Evolutionary conservation across 768 basidiomycete species (phyloP), one percentile per base, ranked within the genome.

Genomic region (Kwoniella sp.): DNA sequence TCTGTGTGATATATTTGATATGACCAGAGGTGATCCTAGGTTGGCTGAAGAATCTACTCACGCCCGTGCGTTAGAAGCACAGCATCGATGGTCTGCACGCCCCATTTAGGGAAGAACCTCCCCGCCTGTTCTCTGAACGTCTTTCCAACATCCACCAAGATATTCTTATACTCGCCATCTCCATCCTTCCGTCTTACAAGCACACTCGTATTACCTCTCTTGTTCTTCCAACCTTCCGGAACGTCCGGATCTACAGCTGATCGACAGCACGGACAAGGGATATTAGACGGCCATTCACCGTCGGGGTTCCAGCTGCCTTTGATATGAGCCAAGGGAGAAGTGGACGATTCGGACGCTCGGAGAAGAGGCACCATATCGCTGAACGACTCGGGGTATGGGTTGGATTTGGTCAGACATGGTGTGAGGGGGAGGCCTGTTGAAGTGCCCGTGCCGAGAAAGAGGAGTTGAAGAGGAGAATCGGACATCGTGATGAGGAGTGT

Each of bases 41-140:
- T n/a, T n/a, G n/a, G n/a, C n/a, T n/a, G n/a, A n/a, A n/a, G n/a
- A n/a, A n/a, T n/a, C n/a, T n/a, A n/a, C 70, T 66, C 64, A 80
- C 94, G 92, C 8, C 90, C 87, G 79, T 94, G 92, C 0, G 91
- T 93, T 46, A 95, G 86, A 17, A 96, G 81, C 10, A 95, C 83
- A 46, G 86, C 87, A 69, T 90, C 87, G 58, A 89, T 88, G 65
- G 83, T 81, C 69, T 91, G 83, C 47, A 95, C 80, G 2, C 86
- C 86, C 76, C 88, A 88, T 76, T 86, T 86, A 1, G 90, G 90
- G 72, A 87, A 80, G 55, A 78, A 80, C 55, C 68, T 72, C 50
- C 72, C 72, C 25, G 81, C 79, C 68, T 80, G 69, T 30, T 77
- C 72, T 49, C 74, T 57, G 78, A 92, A 92, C 61, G 87, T 91